Conservation (phyloP, 805 yeast species). For the Deakozyma indianensis region DNA sequence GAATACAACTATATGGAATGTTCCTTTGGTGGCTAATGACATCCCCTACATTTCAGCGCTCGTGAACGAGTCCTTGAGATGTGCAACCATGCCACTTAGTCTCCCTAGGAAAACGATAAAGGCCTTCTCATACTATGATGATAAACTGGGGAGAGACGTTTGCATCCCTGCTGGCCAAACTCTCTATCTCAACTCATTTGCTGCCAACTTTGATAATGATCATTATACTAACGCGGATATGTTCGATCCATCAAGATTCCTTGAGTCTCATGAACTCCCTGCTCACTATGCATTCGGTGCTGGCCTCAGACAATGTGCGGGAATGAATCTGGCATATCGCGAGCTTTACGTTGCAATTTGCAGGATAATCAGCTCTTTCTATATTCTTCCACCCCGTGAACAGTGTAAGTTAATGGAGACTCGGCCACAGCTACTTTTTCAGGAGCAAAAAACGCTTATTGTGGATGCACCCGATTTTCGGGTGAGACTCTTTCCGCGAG, state of each 20-base stretch:
- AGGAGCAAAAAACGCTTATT: constrained; percentile 42
- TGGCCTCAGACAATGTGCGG: constrained; percentile 63
- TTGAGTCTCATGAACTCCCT: constrained; percentile 19
- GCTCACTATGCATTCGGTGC: constrained; percentile 40
- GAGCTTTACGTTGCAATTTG: constrained; percentile 48
- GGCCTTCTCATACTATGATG: constrained; percentile 24
- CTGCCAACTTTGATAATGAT: constrained; percentile 47
- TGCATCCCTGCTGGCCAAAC: constrained; percentile 30
- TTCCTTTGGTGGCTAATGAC: constrained; percentile 9
- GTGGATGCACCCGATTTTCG: constrained; percentile 40
- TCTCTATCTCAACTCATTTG: constrained; percentile 47
- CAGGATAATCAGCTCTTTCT: constrained; percentile 37
- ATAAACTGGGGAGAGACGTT: constrained; percentile 17
- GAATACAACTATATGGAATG: constrained; percentile 3
- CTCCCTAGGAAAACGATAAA: constrained; percentile 45
- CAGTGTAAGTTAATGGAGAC: constrained; percentile 24
- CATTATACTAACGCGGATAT: constrained; percentile 14
- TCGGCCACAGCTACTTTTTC: constrained; percentile 38
- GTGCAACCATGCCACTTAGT: constrained; percentile 46
- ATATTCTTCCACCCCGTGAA: constrained; percentile 32
- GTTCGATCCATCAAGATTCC: constrained; percentile 20
- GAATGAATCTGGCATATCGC: constrained; percentile 45
- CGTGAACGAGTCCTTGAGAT: constrained; percentile 43
- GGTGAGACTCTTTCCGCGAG: constrained; percentile 22
- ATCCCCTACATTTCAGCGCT: constrained; percentile 40